These are phyloP conservation scores for Malus hybrid DNA, from an alignment of 331 rosid genomes.

Conservation along the genomic window DNA sequence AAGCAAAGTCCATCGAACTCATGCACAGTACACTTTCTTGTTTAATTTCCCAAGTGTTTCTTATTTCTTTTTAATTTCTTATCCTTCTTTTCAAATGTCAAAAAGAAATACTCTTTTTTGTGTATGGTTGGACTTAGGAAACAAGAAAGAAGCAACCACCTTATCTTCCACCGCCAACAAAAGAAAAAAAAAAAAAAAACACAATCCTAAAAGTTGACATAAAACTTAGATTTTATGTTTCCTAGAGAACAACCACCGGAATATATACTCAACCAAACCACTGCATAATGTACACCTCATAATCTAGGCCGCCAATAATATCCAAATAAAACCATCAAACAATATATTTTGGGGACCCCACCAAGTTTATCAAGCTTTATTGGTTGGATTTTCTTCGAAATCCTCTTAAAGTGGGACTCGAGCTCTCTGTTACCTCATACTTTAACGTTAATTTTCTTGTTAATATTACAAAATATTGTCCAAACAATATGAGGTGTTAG, in stretches of 20 bases:
- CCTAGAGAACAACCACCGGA: slow-evolving; percentile 7
- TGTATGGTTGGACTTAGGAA: not conserved
- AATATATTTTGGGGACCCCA: not conserved
- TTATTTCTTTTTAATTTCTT: too few relatives aligned
- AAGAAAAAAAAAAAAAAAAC: not conserved
- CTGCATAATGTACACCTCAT: not conserved
- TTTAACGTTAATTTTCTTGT: too few relatives aligned
- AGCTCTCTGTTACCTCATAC: fast-evolving
- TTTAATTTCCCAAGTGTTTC: too few relatives aligned
- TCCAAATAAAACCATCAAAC: not conserved
- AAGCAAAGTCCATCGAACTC: too few relatives aligned
- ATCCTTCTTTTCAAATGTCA: too few relatives aligned
- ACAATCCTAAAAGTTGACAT: not conserved
- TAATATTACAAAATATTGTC: too few relatives aligned
- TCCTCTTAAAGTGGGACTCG: fast-evolving
- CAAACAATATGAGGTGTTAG: too few relatives aligned
- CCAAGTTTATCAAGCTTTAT: not conserved
- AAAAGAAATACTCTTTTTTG: too few relatives aligned
- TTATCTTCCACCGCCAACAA: not conserved
- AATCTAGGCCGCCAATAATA: not conserved
- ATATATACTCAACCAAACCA: not conserved
- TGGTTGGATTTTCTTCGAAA: not conserved
- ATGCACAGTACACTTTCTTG: too few relatives aligned
- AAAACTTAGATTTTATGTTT: not conserved
- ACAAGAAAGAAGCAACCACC: not conserved